phyloP scores from a whole-genome alignment of 1,139 yeast genomes.

The Pichia sp. region DNA sequence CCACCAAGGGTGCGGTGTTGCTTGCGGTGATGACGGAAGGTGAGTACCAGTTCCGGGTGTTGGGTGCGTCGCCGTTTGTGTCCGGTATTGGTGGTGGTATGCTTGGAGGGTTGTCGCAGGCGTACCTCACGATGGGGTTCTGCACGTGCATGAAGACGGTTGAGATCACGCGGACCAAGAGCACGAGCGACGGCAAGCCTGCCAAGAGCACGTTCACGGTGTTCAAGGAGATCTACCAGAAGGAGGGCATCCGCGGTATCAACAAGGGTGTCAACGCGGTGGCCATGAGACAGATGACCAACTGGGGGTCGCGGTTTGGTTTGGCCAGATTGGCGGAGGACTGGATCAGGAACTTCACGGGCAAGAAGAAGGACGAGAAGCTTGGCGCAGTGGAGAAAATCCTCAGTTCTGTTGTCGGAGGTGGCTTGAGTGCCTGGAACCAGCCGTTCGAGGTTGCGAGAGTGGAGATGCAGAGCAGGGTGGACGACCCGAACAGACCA shows the following conservation, averaged over 20 bases:
- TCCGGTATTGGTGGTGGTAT: constrained; percentile 96
- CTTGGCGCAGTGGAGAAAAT: constrained; percentile 77
- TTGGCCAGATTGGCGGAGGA: constrained; percentile 89
- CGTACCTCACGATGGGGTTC: constrained; percentile 94
- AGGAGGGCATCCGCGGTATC: constrained; percentile 89
- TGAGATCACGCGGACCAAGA: constrained; percentile 87
- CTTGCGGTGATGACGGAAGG: constrained; percentile 90
- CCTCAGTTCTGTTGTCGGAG: constrained; percentile 86
- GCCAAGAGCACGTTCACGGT: constrained; percentile 81
- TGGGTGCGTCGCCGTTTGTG: constrained; percentile 68
- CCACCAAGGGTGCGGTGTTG: constrained; percentile 97
- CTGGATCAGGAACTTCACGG: constrained; percentile 59
- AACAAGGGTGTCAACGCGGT: constrained; percentile 99
- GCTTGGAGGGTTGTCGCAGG: constrained; percentile 92
- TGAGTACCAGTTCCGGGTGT: constrained; percentile 64
- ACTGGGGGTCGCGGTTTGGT: constrained; percentile 98
- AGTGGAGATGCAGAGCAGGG: constrained; percentile 96
- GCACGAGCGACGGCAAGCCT: constrained; percentile 62
- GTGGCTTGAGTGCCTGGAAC: constrained; percentile 97
- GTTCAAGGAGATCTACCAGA: constrained; percentile 73
- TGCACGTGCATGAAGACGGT: constrained; percentile 98
- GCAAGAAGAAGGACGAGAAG: constrained; percentile 51
- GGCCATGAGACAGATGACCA: constrained; percentile 96
- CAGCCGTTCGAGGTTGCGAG: constrained; percentile 97
- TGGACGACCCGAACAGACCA: constrained; percentile 91